Conservation (phyloP, 108 stramenopile species). For the Chaetoceros tenuissimus region DNA sequence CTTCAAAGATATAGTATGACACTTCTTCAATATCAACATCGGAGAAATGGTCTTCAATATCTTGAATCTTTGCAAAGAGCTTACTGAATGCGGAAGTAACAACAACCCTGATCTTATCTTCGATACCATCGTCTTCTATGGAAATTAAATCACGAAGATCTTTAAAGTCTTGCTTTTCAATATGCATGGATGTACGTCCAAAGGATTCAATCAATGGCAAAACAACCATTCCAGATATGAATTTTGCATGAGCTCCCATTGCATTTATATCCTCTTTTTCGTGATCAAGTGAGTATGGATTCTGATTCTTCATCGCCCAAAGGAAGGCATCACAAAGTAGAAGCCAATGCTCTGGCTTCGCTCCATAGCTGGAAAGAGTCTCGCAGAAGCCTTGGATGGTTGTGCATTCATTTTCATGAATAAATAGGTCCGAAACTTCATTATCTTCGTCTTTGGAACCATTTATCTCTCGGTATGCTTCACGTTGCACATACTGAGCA, state of each 20-base stretch:
- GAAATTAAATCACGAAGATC: too few species aligned
- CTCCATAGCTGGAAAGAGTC: not conserved
- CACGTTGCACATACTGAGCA: conserved; percentile 1
- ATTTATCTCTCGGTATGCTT: conserved; percentile 1
- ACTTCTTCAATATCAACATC: not conserved
- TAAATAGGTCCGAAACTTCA: not conserved
- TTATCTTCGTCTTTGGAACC: not conserved
- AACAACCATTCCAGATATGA: not conserved
- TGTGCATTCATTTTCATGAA: not conserved
- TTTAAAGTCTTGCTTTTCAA: too few species aligned
- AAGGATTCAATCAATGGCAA: not conserved
- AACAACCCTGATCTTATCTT: not conserved
- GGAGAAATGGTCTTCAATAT: not conserved
- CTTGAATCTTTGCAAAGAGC: not conserved
- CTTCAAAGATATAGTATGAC: not conserved
- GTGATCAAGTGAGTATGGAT: conserved; percentile 1
- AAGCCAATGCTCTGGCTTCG: conserved; percentile 5
- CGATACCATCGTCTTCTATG: not conserved
- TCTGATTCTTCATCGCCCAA: conserved; percentile 8
- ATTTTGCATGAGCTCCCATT: not conserved
- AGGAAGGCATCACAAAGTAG: conserved; percentile 11
- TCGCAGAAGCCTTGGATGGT: not conserved
- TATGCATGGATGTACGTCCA: too few species aligned
- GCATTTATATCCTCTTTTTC: conserved; percentile 9
- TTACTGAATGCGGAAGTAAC: not conserved